Evolutionary conservation across 2,329 filamentous ascomycete genomes (phyloP).

Genomic region (Aureobasidium subglaciale): DNA sequence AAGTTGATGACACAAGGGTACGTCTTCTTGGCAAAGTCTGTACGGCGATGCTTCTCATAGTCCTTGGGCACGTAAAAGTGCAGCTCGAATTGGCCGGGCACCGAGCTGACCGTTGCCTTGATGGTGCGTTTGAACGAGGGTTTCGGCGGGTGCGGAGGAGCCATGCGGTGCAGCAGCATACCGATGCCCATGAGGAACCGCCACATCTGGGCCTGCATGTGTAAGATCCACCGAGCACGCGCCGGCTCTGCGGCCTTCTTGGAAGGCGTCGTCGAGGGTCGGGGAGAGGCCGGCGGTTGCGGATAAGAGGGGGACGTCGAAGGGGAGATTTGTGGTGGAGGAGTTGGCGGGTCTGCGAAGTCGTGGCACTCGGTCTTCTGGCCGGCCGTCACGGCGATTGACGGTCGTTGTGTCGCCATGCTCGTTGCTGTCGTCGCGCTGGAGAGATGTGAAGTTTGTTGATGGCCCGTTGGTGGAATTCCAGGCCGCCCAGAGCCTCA

Average conservation of each 20-base stretch:
- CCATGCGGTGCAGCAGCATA: conserved; percentile 60
- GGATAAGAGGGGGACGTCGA: neutral
- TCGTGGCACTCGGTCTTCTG: neutral
- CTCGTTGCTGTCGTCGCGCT: neutral
- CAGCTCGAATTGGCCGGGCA: conserved; percentile 43
- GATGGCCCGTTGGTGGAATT: neutral
- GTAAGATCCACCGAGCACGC: conserved; percentile 48
- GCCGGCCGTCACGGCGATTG: neutral
- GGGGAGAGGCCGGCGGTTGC: neutral
- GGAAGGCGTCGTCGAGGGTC: neutral
- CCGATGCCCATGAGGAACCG: conserved; percentile 60
- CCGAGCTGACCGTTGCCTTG: conserved; percentile 40
- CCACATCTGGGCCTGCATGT: conserved; percentile 59
- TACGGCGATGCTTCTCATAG: conserved; percentile 37
- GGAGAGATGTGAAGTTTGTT: neutral
- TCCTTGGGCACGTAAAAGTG: conserved; percentile 55
- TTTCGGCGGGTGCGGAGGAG: conserved; percentile 52
- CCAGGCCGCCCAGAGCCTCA: neutral
- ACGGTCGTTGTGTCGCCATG: neutral
- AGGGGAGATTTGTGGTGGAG: neutral
- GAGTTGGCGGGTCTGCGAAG: neutral
- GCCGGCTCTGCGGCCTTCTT: neutral
- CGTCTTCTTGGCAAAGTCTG: conserved; percentile 21
- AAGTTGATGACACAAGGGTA: conserved; percentile 57
- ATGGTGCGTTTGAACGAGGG: conserved; percentile 55